Base-by-base conservation (phyloP, 2,329 filamentous ascomycete genomes). In the Paraphaeosphaeria sporulosa region DNA sequence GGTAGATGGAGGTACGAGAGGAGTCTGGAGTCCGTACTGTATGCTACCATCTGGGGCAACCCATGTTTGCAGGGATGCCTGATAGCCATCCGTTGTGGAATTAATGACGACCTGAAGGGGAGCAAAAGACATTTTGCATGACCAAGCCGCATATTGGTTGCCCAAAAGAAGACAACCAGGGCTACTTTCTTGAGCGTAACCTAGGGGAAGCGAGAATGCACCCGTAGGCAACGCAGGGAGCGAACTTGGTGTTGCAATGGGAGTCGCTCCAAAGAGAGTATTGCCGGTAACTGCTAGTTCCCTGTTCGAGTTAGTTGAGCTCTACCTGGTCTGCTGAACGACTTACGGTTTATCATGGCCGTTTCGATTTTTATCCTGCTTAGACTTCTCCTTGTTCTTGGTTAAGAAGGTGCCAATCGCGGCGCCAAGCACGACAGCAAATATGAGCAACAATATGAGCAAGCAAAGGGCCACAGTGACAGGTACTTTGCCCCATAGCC, bases 21-120 rank as follows among this genome's bases (percentile, higher is more conserved):
- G 87, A n/a, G 83, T 78, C 70, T 90, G 88, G 2, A 87, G 81
- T 15, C 89, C 89, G 69, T 90, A 90, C 25, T 81, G 80, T 58
- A 87, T 82, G 3, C 74, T 68, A 17, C 75, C 68, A 58, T 80
- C 72, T 17, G 80, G 77, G 17, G 65, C 56, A 15, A 72, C 62
- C n/a, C 70, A 68, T 6, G 62, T 61, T 44, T 65, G 57, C 34
- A 74, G 64, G 3, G 70, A 71, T 19, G 69, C 68, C 36, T 40
- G 68, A 68, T 30, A 61, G 40, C 17, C 48, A 47, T 19, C 61
- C 53, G 13, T 46, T 55, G 32, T 60, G 23, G 17, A 67, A 67
- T 44, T 64, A 53, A 61, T 70, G 59, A 77, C 63, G 0, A 68
- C 72, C 48, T 77, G 63, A 19, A 78, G 65, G 2, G 75, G 75